Evolutionary conservation across 2,329 filamentous ascomycete genomes (phyloP).

Genomic region (Ceratocystis diversiconidia): DNA sequence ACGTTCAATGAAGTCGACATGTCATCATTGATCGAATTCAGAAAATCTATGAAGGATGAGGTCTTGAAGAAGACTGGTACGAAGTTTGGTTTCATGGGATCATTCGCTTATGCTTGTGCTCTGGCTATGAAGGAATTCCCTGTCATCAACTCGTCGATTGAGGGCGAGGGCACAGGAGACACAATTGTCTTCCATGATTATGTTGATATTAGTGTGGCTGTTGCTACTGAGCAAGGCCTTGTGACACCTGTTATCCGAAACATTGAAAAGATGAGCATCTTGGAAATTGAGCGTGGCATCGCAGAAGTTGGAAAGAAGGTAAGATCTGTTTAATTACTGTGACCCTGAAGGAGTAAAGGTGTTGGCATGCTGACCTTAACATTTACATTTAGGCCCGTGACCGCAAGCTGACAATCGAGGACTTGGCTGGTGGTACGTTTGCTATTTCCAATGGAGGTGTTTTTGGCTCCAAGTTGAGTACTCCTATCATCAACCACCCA

Average conservation of each 20-base stretch:
- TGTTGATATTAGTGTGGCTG: constrained; percentile 92
- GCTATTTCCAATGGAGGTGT: constrained; percentile 97
- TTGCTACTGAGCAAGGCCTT: constrained; percentile 92
- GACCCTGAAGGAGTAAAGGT: neutral
- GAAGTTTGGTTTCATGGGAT: constrained; percentile 99
- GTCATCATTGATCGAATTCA: constrained; percentile 93
- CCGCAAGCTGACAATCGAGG: constrained; percentile 93
- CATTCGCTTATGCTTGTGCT: constrained; percentile 79
- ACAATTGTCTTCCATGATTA: constrained; percentile 98
- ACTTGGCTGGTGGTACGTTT: constrained; percentile 97
- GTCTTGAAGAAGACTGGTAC: constrained; percentile 90
- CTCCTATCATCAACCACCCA: constrained; percentile 94
- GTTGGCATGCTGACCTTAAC: constrained; percentile 12
- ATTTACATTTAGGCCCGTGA: constrained; percentile 57
- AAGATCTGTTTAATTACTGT: constrained; percentile 19
- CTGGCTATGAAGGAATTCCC: constrained; percentile 93
- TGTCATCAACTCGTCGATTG: constrained; percentile 89
- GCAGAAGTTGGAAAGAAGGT: constrained; percentile 94
- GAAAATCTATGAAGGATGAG: constrained; percentile 94
- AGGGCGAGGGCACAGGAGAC: constrained; percentile 86
- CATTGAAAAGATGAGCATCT: constrained; percentile 71
- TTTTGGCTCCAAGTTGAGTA: constrained; percentile 93
- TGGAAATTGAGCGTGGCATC: constrained; percentile 81
- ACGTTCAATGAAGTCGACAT: constrained; percentile 99
- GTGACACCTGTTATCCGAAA: constrained; percentile 96